Percentiles rank a stretch among this genome's conserved stretches.
These are phyloP conservation scores for Termitomyces sp. DNA, from an alignment of 768 basidiomycete species.

Conservation along the genomic window DNA sequence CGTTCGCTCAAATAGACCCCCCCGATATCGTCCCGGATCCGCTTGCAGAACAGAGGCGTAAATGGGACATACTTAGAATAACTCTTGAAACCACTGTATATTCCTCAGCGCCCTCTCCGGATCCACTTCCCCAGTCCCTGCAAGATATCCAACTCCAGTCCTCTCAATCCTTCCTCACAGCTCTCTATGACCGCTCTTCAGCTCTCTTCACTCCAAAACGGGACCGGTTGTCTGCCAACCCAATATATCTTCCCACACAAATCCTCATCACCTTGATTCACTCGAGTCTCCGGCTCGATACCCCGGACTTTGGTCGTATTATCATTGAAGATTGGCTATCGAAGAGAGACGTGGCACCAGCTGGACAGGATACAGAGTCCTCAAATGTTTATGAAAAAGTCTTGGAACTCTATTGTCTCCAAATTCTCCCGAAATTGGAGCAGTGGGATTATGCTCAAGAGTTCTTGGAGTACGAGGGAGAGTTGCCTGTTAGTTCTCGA, in stretches of 20 bases:
- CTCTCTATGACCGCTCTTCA: constrained; percentile 60
- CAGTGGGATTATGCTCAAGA: constrained; percentile 80
- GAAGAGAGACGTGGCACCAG: constrained; percentile 34
- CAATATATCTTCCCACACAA: constrained; percentile 61
- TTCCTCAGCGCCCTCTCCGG: constrained; percentile 42
- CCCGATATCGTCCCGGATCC: constrained; percentile 29
- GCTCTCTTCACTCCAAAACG: constrained; percentile 55
- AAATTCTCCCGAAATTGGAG: constrained; percentile 63
- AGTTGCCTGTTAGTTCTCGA: constrained; percentile 44
- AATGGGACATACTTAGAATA: constrained; percentile 86
- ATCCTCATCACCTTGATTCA: constrained; percentile 67
- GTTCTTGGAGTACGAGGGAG: constrained; percentile 68
- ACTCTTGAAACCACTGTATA: constrained; percentile 77
- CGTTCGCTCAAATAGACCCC: constrained; percentile 54
- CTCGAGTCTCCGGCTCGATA: constrained; percentile 62
- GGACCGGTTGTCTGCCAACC: constrained; percentile 30
- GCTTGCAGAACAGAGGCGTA: constrained; percentile 53
- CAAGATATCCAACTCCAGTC: constrained; percentile 50
- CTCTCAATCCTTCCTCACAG: constrained; percentile 48
- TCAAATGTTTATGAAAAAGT: constrained; percentile 64
- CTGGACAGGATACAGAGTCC: constrained; percentile 15
- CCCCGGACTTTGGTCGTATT: constrained; percentile 51
- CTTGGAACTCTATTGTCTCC: constrained; percentile 70
- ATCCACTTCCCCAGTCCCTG: constrained; percentile 44
- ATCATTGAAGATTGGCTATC: constrained; percentile 81